These are phyloP conservation scores for Solanum pimpinellifolium DNA, from an alignment of 257 asterid species.

Conservation along the genomic window DNA sequence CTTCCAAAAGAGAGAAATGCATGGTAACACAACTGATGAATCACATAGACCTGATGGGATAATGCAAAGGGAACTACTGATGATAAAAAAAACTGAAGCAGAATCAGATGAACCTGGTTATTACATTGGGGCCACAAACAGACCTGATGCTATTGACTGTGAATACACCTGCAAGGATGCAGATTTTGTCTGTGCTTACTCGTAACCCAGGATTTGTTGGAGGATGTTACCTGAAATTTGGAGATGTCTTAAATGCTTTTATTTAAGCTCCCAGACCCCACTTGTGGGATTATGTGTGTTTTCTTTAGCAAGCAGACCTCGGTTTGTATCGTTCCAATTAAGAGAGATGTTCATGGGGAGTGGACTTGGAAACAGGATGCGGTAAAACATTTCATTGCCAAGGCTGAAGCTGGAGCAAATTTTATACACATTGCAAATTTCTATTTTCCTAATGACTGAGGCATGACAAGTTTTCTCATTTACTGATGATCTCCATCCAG, in stretches of 20 bases:
- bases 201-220: slow-evolving; percentile 76
- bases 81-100: background rate
- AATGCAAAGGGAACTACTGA: background rate
- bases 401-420: slow-evolving; percentile 90
- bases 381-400: slow-evolving; percentile 16
- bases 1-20: slow-evolving; percentile 36
- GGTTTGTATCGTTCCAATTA: too few species aligned
- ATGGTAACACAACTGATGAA: slow-evolving; percentile 79
- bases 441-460: background rate
- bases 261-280: background rate
- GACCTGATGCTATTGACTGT: slow-evolving; percentile 79
- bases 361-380: too few species aligned
- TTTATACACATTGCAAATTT: slow-evolving; percentile 49
- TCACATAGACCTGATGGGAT: slow-evolving; percentile 25
- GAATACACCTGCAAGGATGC: slow-evolving; percentile 55
- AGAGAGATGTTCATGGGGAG: too few species aligned
- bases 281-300: background rate
- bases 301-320: background rate
- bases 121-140: slow-evolving; percentile 45
- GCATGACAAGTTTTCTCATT: background rate
- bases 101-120: slow-evolving; percentile 30
- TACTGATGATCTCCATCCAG: slow-evolving; percentile 20
- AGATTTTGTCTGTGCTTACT: slow-evolving; percentile 57
- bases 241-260: background rate
- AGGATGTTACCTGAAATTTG: background rate